phyloP scores from a whole-genome alignment of 2,329 filamentous ascomycete genomes.

The Cucurbitaria berberidis region DNA sequence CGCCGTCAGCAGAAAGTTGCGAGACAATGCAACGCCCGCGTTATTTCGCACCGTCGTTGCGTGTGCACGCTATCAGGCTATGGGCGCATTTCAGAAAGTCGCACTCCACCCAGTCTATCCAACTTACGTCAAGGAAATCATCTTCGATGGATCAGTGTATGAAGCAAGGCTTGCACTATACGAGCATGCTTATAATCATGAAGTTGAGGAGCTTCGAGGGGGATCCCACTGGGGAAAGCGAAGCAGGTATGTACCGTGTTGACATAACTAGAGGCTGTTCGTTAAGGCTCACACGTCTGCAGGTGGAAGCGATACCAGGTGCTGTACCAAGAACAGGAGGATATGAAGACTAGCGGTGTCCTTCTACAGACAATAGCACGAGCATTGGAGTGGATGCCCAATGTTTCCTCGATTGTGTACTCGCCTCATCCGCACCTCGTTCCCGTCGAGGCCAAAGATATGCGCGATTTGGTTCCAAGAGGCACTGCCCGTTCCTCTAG shows the following conservation, averaged over 20 bases:
- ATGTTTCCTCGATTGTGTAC: slow-evolving; percentile 33
- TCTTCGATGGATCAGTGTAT: slow-evolving; percentile 40
- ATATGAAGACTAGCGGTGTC: slow-evolving; percentile 26
- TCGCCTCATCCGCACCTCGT: slow-evolving; percentile 30
- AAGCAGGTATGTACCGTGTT: slow-evolving; percentile 9
- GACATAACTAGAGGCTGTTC: not conserved
- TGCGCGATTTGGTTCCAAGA: slow-evolving; percentile 31
- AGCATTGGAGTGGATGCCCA: slow-evolving; percentile 32
- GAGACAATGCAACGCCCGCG: slow-evolving; percentile 30
- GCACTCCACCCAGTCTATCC: slow-evolving; percentile 29
- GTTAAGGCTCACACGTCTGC: not conserved
- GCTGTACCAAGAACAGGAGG: slow-evolving; percentile 36
- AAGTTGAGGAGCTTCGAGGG: slow-evolving; percentile 6
- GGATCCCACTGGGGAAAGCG: slow-evolving; percentile 20
- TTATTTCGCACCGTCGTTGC: slow-evolving; percentile 34
- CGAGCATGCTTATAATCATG: slow-evolving; percentile 2
- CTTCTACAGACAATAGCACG: slow-evolving; percentile 32
- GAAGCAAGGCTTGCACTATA: slow-evolving; percentile 22
- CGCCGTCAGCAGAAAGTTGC: slow-evolving; percentile 23
- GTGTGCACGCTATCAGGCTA: slow-evolving; percentile 36
- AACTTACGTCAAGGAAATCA: slow-evolving; percentile 39
- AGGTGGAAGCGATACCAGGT: slow-evolving; percentile 35
- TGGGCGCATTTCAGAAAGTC: slow-evolving; percentile 37
- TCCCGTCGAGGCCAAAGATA: slow-evolving; percentile 23
- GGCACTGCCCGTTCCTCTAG: not conserved